Evolutionary conservation across 164 flowering plant genomes (phyloP), one percentile per base, ranked within the genome.

Genomic region (Annona squamosa): DNA sequence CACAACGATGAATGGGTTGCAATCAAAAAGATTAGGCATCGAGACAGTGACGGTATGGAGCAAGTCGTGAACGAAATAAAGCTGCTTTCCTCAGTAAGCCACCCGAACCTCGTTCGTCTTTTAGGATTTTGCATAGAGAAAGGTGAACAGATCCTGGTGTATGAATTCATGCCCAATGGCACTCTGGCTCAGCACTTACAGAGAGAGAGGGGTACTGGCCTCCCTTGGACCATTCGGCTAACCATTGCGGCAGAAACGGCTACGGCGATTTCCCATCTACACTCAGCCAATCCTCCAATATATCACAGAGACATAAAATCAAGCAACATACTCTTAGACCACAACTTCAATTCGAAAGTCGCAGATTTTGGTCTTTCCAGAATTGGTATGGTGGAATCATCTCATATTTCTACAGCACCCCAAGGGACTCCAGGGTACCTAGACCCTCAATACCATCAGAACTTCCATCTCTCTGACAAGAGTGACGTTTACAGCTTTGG

Each of bases 341-440:
- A 77, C 77, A 76, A 80, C 46, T 89, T 79, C 83, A 85, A 79
- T 6, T 85, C 97, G 4, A 94, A 92, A 77, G 92, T 94, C 2
- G 97, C 98, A 2, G 98, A 94, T 83, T 94, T 94, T 65, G 98
- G 98, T 2, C 88, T 94, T 4, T 94, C 97, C 0, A 85, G 97
- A 46, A 73, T 91, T 4, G 97, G 97, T 1, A 71, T 74, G 77
- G 68, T 77, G 0, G 97, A 89, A 63, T 52, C 71, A 1, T 94
- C 98, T 13, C 94, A 94, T 66, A 87, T 94, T 41, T 94, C 97
- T 5, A 94, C 98, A 0, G 90, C 93, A 16, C 98, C 98, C 0
- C 98, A 92, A 73, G 98, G 97, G 1, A 94, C 98, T n/a, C 98
- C 98, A 0, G 98, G 97, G 1, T 94, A 92, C 72, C 79, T 94